Evolutionary conservation across 106 monocot species (phyloP), one percentile per base, ranked within the genome.

Genomic region (Dendrobium nobile): DNA sequence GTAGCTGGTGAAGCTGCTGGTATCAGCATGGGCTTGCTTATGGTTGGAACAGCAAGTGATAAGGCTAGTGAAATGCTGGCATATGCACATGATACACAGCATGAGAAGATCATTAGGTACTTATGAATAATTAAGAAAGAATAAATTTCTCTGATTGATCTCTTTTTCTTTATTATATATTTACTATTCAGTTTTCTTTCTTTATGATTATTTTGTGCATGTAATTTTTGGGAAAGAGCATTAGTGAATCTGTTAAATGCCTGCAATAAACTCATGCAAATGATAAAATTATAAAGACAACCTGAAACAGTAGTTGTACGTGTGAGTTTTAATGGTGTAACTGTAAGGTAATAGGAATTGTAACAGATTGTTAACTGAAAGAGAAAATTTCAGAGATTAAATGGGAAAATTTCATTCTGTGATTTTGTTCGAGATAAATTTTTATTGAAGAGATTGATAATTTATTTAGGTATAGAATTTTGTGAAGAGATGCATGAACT

Each of bases 1-100:
- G 91, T 95, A 18, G 95, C 99, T 86, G 95, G 99, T 75, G 99
- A 99, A 84, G 99, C 99, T 77, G 99, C 99, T 78, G 99, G 99
- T 85, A 95, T 99, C 47, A 91, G 95, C 82, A 95, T 99, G 99
- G 99, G 99, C 31, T 85, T 99, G 51, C 93, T 99, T 74, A 91
- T 99, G 99, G 93, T 91, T 79, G 99, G 99, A 11, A 95, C 93
- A 78, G 90, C 84, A 19, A 95, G 95, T 87, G 93, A 91, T 75
- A 99, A 90, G 85, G 99, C 99, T 19, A 83, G 89, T 22, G 99
- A 99, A 82, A 99, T 99, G 99, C 91, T 99, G 87, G 88, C 95
- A 55, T 99, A 99, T 84, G 95, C 99, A 70, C 99, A 99, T 87
- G 99, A 99, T 84, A 99, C 99, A 54, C 99, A 99, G 56, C 99